Base-by-base conservation (phyloP, 75 land plant genomes). In the Larix kaempferi region DNA sequence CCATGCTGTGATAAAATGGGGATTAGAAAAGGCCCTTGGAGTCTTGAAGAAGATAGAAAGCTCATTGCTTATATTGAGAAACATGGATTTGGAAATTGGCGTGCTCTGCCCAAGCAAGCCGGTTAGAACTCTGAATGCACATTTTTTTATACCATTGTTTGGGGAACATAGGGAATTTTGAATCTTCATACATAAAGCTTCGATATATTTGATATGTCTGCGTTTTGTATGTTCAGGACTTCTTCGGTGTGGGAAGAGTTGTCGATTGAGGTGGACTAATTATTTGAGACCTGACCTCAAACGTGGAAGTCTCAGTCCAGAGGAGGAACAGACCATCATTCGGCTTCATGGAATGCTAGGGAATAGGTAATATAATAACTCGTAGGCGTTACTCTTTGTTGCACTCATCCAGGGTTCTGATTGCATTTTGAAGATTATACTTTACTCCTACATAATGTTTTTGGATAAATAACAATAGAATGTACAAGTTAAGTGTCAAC, bases 31-130 rank as follows among this genome's bases (percentile, higher is more conserved):
- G 86, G 86, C 19, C 80, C 84, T 27, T 84, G 86, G 86, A 84
- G 80, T 7, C 69, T 73, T 57, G 80, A 60, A 59, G 86, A 84
- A 73, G 86, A 84, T 72, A 57, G 56, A 56, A 72, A 81, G 41
- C 77, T 84, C 59, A 23, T 78, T 5, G 75, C 59, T 8, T 78
- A 81, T 71, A 74, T 81, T 44, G 73, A 73, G 27, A 39, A 60
- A 55, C 84, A 84, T 74, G 86, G 86, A 4, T 80, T 77, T 73
- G 84, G 84, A 23, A 81, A 73, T 71, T 84, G 84, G 86, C 44
- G 85, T 2, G 44, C 74, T 41, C 59, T 84, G 1, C 85, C 85
- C 44, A 71, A 84, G 62, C 54, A 25, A 2, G 85, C 85, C 27
- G 82, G 85, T 84, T 62, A 22, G 10, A 22, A 62, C 65, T 62